A percentile compares a stretch with the other conserved stretches of the same genome.
Conservation (phyloP, 2,329 filamentous ascomycete genomes). For the Phialophora expanda region DNA sequence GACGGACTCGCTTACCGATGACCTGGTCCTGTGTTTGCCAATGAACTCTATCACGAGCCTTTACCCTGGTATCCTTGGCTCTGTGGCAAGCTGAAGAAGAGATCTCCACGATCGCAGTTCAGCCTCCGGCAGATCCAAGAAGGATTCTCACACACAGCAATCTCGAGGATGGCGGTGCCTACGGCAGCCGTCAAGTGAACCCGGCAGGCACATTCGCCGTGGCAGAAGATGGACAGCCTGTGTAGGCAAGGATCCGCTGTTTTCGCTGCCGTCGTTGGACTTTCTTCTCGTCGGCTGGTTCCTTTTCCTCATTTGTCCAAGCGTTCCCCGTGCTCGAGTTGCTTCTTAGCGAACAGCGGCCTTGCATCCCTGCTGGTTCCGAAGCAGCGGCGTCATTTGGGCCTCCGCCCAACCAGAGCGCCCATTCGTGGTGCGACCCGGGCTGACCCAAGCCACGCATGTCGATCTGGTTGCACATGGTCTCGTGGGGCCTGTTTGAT, state of each 20-base stretch:
- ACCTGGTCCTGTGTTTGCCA: conserved; percentile 13
- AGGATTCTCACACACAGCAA: not conserved
- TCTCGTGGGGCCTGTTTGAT: conserved; percentile 30
- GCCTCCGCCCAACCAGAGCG: conserved; percentile 1
- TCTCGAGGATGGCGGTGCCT: not conserved
- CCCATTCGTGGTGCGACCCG: conserved; percentile 20
- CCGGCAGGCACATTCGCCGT: not conserved
- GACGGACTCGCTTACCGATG: conserved; percentile 20
- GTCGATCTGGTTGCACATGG: conserved; percentile 35
- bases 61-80: conserved; percentile 16
- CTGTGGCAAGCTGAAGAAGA: conserved; percentile 10
- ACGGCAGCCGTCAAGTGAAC: not conserved
- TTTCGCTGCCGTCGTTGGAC: not conserved
- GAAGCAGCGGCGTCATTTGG: conserved; percentile 23
- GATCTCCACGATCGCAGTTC: conserved; percentile 9
- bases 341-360: conserved; percentile 12
- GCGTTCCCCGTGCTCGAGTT: conserved; percentile 1
- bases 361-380: conserved; percentile 18
- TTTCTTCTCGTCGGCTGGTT: not conserved
- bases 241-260: not conserved
- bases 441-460: conserved; percentile 26
- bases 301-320: conserved; percentile 2
- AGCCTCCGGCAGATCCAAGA: not conserved
- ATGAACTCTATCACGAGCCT: conserved; percentile 7
- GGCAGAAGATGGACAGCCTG: not conserved